Evolutionary conservation across 768 basidiomycete genomes (phyloP).

Genomic region (Psilocybe cubensis): DNA sequence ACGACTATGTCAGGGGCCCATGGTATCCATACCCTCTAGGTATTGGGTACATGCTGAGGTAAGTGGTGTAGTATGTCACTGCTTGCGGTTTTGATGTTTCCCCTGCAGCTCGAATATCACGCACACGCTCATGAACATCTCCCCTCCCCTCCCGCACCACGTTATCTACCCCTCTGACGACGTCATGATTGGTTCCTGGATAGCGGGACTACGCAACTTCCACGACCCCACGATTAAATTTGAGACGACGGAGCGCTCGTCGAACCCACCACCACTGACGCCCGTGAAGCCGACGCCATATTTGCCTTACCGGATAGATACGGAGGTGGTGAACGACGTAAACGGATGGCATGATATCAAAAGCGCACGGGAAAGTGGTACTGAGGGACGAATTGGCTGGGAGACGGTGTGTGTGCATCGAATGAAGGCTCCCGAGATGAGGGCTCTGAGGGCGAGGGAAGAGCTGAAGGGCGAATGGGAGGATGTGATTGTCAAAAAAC

Average conservation of each 20-base stretch:
- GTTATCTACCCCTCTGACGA: constrained; percentile 14
- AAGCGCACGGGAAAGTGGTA: not conserved
- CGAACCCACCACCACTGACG: not conserved
- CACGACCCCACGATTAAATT: not conserved
- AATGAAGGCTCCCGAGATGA: constrained; percentile 1
- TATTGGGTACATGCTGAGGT: constrained; percentile 16
- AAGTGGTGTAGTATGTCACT: not conserved
- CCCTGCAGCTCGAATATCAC: constrained; percentile 6
- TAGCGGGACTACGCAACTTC: not conserved
- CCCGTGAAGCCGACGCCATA: constrained; percentile 4
- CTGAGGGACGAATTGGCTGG: constrained; percentile 4
- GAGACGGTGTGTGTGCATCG: constrained; percentile 10
- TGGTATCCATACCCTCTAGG: constrained; percentile 10
- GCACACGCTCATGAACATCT: not conserved
- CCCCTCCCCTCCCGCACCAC: constrained; percentile 11
- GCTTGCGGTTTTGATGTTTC: no score
- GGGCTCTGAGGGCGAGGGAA: not conserved
- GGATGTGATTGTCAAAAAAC: not conserved
- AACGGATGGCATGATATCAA: constrained; percentile 13
- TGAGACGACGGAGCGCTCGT: not conserved
- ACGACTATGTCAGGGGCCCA: constrained; percentile 4
- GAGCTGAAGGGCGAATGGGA: constrained; percentile 8
- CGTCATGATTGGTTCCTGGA: constrained; percentile 17
- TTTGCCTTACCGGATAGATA: constrained; percentile 5
- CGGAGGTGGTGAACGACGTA: constrained; percentile 3